Evolutionary conservation across 202 grass and related monocot species (phyloP).

Genomic region (Carex arenaria): DNA sequence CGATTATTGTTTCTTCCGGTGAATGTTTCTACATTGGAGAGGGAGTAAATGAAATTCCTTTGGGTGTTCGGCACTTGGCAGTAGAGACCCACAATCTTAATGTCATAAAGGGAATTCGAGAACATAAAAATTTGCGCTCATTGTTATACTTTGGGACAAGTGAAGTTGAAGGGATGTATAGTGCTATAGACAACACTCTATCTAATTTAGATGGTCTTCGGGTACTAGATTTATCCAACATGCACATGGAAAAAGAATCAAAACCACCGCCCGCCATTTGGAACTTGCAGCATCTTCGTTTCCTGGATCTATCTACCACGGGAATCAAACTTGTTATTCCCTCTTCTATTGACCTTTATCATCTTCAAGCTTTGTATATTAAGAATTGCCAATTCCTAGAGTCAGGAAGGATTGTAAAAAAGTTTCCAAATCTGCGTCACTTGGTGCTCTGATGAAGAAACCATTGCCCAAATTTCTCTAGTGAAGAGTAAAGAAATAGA

Average conservation of each 20-base stretch:
- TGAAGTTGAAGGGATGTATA: background rate
- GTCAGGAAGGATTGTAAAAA: too few species aligned
- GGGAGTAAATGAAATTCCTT: background rate
- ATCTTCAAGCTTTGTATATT: background rate
- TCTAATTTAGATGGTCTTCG: background rate
- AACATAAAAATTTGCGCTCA: background rate
- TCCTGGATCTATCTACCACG: conserved; percentile 31
- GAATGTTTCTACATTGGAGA: background rate
- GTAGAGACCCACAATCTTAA: background rate
- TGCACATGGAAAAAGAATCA: background rate
- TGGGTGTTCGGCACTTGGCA: background rate
- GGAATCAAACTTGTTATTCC: background rate
- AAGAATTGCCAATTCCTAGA: background rate
- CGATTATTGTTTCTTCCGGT: background rate
- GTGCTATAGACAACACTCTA: conserved; percentile 2
- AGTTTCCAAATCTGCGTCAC: too few species aligned
- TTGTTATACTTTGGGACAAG: background rate
- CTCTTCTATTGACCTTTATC: conserved; percentile 1
- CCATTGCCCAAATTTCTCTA: too few species aligned
- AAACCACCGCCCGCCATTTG: background rate
- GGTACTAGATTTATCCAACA: conserved; percentile 29
- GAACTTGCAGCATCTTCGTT: background rate
- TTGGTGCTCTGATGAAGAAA: too few species aligned
- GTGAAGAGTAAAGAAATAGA: too few species aligned
- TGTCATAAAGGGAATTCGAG: background rate